Evolutionary conservation across 208 protist genomes (phyloP).

Genomic region (Crithidia sp.): DNA sequence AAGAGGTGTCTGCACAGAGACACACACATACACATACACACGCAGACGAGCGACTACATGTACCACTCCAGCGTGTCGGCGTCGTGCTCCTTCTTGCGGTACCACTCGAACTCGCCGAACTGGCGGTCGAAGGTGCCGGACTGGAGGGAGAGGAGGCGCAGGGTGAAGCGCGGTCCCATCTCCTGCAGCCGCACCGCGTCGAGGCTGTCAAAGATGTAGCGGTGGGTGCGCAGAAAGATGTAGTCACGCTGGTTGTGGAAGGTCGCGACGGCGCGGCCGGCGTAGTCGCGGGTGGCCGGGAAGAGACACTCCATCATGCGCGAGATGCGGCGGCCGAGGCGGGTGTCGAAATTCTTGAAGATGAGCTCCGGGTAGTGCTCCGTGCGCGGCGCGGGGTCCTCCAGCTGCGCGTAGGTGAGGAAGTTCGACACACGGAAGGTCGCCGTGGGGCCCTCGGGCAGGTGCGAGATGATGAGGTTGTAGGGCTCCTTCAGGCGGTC

Average conservation of each 20-base stretch:
- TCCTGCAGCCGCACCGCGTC: slow-evolving; percentile 92
- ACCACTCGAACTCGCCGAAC: slow-evolving; percentile 95
- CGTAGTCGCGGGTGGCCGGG: slow-evolving; percentile 87
- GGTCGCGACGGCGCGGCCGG: slow-evolving; percentile 89
- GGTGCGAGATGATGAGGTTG: slow-evolving; percentile 89
- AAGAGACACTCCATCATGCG: slow-evolving; percentile 92
- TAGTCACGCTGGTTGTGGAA: slow-evolving; percentile 96
- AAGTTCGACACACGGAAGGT: slow-evolving; percentile 91
- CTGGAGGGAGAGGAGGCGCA: slow-evolving; percentile 90
- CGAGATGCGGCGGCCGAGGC: slow-evolving; percentile 86
- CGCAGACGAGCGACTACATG: slow-evolving; percentile 38
- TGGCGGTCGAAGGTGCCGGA: slow-evolving; percentile 92
- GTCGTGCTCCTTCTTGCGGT: slow-evolving; percentile 93
- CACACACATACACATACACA: neutral
- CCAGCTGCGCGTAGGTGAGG: slow-evolving; percentile 77
- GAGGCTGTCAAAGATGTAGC: slow-evolving; percentile 93
- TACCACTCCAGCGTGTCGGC: slow-evolving; percentile 91
- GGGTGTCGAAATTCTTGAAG: slow-evolving; percentile 94
- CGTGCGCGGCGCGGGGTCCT: slow-evolving; percentile 81
- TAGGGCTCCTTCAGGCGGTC: slow-evolving; percentile 88
- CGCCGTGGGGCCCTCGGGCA: slow-evolving; percentile 90
- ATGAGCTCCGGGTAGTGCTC: slow-evolving; percentile 94
- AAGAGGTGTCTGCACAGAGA: neutral
- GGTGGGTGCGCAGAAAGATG: slow-evolving; percentile 93
- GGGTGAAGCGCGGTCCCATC: slow-evolving; percentile 92